Evolutionary conservation across 768 basidiomycete genomes (phyloP).

Genomic region (Pulveroboletus sp.): DNA sequence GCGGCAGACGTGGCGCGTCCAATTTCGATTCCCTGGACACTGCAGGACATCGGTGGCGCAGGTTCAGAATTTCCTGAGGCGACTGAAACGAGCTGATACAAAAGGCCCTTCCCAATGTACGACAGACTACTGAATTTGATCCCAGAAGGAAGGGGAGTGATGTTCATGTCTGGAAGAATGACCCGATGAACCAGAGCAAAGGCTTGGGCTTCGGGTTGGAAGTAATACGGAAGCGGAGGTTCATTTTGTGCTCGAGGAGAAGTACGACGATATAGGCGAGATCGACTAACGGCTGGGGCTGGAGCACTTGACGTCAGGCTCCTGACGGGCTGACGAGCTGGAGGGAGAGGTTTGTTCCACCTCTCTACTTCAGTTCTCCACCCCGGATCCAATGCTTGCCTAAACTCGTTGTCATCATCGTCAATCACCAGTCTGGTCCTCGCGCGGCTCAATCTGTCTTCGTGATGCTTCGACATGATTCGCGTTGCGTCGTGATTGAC

Average conservation of each 20-base stretch:
- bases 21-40: slow-evolving; percentile 41
- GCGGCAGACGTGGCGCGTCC: slow-evolving; percentile 39
- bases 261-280: slow-evolving; percentile 15
- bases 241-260: slow-evolving; percentile 10
- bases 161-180: slow-evolving; percentile 60
- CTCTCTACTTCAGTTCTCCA: slow-evolving; percentile 33
- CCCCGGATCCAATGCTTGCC: slow-evolving; percentile 38
- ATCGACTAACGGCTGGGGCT: slow-evolving; percentile 3
- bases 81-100: slow-evolving; percentile 52
- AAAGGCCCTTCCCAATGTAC: slow-evolving; percentile 57
- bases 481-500: slow-evolving; percentile 37
- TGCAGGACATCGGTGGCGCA: slow-evolving; percentile 29
- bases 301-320: neutral
- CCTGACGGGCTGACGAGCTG: slow-evolving; percentile 11
- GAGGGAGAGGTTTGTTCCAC: slow-evolving; percentile 25
- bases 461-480: slow-evolving; percentile 31
- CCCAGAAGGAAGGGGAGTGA: slow-evolving; percentile 48
- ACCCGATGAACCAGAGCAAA: too few relatives aligned
- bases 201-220: slow-evolving; percentile 13
- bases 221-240: slow-evolving; percentile 13
- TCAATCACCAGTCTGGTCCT: slow-evolving; percentile 38
- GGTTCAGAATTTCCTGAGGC: slow-evolving; percentile 27
- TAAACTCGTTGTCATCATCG: slow-evolving; percentile 43
- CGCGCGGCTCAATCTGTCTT: slow-evolving; percentile 4
- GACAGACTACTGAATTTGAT: slow-evolving; percentile 48